Evolutionary conservation across 169 alveolate species (phyloP).

Genomic region (Condylostoma magnum): DNA sequence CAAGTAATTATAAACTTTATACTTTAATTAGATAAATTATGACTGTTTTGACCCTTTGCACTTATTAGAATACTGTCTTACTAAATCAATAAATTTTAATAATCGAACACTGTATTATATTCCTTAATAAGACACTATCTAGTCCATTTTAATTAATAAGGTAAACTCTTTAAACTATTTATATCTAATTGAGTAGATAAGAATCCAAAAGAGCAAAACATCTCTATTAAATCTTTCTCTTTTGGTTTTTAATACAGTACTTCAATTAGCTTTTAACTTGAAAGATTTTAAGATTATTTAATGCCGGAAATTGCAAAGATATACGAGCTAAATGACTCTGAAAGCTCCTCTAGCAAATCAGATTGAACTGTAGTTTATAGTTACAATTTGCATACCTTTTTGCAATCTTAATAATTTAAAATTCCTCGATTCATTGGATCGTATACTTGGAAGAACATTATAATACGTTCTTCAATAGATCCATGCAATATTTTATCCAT

Average conservation of each 20-base stretch:
- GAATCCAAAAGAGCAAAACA: slow-evolving; percentile 19
- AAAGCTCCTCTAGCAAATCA: background rate
- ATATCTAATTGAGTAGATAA: no score
- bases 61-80: no score
- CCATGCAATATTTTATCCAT: background rate
- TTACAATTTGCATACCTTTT: background rate
- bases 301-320: background rate
- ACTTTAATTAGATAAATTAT: no score
- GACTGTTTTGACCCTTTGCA: no score
- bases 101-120: no score
- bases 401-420: background rate
- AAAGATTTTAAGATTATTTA: background rate
- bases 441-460: background rate
- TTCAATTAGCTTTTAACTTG: background rate
- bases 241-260: background rate
- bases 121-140: no score
- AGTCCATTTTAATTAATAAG: no score
- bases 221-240: background rate
- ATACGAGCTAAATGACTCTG: background rate
- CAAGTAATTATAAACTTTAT: no score
- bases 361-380: background rate
- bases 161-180: no score
- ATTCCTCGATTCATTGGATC: background rate
- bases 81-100: no score
- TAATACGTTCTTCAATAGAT: background rate